Evolutionary conservation across 2,329 filamentous ascomycete species (phyloP).

Genomic region (Aspergillus costaricaensis): DNA sequence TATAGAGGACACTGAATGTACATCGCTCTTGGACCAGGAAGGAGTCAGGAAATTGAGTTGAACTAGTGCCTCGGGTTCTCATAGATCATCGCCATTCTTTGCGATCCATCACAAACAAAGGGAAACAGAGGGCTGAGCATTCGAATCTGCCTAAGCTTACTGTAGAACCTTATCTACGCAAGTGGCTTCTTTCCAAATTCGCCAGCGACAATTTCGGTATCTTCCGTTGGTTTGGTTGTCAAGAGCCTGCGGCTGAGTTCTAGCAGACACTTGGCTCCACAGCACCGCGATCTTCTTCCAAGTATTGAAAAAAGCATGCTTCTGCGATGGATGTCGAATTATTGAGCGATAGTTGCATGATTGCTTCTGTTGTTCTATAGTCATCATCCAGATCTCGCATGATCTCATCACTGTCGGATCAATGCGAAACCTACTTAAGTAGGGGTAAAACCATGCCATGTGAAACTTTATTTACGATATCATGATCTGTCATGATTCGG

Average conservation of each 20-base stretch:
- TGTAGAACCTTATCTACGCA: neutral
- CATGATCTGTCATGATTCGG: slow-evolving; percentile 1
- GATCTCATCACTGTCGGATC: neutral
- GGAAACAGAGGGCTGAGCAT: neutral
- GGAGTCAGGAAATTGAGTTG: neutral
- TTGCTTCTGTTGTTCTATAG: neutral
- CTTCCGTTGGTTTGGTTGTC: neutral
- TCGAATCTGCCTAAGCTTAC: neutral
- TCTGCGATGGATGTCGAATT: neutral
- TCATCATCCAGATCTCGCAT: neutral
- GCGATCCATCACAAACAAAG: neutral
- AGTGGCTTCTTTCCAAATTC: neutral
- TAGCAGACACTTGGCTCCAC: neutral
- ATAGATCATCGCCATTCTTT: neutral
- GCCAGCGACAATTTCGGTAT: neutral
- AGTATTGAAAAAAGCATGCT: neutral
- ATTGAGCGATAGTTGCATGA: neutral
- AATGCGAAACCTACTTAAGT: neutral
- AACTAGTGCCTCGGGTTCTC: neutral
- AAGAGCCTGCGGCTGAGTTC: neutral
- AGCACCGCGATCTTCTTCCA: neutral
- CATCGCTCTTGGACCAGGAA: neutral
- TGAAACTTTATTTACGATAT: neutral
- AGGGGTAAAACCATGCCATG: neutral
- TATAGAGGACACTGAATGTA: neutral